These are phyloP conservation scores for Eucalyptus globulus DNA, from an alignment of 345 rosid species.

Conservation along the genomic window DNA sequence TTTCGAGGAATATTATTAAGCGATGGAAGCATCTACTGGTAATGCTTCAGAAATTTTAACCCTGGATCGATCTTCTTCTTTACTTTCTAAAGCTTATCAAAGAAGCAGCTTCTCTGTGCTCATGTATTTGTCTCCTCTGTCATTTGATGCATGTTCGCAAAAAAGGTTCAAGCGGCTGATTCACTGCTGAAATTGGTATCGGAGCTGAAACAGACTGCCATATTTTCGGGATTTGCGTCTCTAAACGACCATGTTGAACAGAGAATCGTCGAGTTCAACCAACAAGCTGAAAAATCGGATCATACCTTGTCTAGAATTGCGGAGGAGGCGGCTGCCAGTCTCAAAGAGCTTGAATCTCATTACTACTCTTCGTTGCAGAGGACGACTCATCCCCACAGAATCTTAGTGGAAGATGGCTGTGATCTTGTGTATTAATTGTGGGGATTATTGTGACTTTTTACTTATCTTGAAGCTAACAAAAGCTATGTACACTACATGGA, in stretches of 20 bases:
- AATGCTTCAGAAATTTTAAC: background rate
- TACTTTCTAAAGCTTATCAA: background rate
- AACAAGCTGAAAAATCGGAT: conserved; percentile 59
- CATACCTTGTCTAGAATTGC: conserved; percentile 55
- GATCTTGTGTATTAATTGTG: no score
- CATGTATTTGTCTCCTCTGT: background rate
- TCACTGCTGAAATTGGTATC: conserved; percentile 80
- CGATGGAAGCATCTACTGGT: background rate
- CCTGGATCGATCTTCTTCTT: background rate
- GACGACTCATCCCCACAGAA: background rate
- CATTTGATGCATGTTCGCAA: background rate
- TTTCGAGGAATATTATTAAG: background rate
- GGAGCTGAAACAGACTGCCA: conserved; percentile 82
- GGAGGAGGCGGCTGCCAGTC: conserved; percentile 80
- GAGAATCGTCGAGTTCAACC: conserved; percentile 57
- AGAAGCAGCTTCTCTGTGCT: background rate
- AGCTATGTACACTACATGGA: no score
- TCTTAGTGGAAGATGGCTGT: no score
- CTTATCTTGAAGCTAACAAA: no score
- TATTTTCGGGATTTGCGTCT: conserved; percentile 90
- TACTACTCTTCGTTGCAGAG: conserved; percentile 71
- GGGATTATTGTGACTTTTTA: no score
- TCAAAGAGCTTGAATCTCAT: conserved; percentile 78
- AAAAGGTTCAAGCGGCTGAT: conserved; percentile 88
- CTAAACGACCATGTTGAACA: conserved; percentile 83